Percentiles rank a stretch among this genome's conserved stretches.
Conservation (phyloP, 2,329 filamentous ascomycete species). For the Tricladium varicosporioides region DNA sequence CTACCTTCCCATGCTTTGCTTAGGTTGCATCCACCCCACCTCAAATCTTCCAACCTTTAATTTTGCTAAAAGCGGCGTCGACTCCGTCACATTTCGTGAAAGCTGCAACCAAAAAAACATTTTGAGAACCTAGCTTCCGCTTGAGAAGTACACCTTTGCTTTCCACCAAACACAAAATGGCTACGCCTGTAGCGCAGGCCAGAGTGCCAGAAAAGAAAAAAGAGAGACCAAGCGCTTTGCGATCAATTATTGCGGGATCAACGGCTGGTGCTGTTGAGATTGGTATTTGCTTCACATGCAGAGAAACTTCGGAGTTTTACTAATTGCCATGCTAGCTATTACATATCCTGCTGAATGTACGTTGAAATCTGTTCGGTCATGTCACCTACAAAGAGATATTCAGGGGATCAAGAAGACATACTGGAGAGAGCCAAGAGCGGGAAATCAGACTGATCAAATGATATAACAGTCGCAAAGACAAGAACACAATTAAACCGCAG, state of each 20-base stretch:
- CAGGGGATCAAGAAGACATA: not conserved
- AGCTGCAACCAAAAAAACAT: not conserved
- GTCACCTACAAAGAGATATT: no score
- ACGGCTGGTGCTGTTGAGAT: slow-evolving; percentile 96
- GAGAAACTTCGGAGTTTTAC: slow-evolving; percentile 5
- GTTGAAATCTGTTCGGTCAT: slow-evolving; percentile 26
- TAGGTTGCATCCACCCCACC: not conserved
- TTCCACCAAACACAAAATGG: slow-evolving; percentile 3
- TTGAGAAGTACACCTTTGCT: no score
- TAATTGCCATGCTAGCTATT: slow-evolving; percentile 55
- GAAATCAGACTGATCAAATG: not conserved
- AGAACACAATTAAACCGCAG: slow-evolving; percentile 87
- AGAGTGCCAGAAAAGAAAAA: slow-evolving; percentile 24
- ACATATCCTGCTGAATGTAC: slow-evolving; percentile 93
- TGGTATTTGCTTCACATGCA: slow-evolving; percentile 45
- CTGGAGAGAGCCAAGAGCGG: not conserved
- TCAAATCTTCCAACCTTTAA: not conserved
- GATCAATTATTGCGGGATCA: slow-evolving; percentile 88
- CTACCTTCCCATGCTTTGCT: no score
- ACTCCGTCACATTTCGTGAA: not conserved
- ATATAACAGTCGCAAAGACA: slow-evolving; percentile 72
- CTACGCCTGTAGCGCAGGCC: slow-evolving; percentile 13
- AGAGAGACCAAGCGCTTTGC: slow-evolving; percentile 69
- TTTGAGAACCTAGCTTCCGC: not conserved
- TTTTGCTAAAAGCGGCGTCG: not conserved